Percentiles rank a stretch among this genome's conserved stretches.
phyloP scores from a whole-genome alignment of 2,329 filamentous ascomycete genomes.

The Aspergillus sojae region DNA sequence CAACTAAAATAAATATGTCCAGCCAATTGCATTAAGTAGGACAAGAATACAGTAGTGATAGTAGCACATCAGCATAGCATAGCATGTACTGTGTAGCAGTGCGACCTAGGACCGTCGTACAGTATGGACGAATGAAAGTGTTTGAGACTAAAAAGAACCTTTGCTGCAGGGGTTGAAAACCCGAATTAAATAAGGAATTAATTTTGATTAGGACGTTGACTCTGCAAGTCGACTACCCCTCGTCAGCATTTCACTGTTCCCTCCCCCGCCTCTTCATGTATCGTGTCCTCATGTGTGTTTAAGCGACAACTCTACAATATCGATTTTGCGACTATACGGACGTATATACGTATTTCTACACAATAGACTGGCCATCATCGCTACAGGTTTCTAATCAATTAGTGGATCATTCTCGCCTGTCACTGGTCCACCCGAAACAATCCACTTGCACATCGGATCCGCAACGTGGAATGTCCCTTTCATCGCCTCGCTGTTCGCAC shows the following conservation, averaged over 20 bases:
- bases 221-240: not conserved
- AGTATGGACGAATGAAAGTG: not conserved
- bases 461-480: slow-evolving; percentile 24
- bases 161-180: not conserved
- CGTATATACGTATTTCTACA: not conserved
- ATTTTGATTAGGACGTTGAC: not conserved
- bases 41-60: not conserved
- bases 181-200: not conserved
- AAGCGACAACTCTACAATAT: not conserved
- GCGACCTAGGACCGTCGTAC: not conserved
- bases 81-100: not conserved
- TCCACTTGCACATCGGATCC: slow-evolving; percentile 4
- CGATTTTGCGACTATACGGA: not conserved
- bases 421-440: slow-evolving; percentile 3
- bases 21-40: not conserved
- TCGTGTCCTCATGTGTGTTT: not conserved
- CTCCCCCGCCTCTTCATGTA: not conserved
- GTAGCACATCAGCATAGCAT: not conserved
- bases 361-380: not conserved
- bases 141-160: not conserved
- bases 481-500: slow-evolving; percentile 15
- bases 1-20: not conserved
- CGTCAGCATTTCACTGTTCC: not conserved
- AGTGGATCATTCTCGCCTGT: not conserved
- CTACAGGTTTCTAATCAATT: not conserved